Base-by-base conservation (phyloP, 352 stramenopile species). In the Pythium phragmitis region DNA sequence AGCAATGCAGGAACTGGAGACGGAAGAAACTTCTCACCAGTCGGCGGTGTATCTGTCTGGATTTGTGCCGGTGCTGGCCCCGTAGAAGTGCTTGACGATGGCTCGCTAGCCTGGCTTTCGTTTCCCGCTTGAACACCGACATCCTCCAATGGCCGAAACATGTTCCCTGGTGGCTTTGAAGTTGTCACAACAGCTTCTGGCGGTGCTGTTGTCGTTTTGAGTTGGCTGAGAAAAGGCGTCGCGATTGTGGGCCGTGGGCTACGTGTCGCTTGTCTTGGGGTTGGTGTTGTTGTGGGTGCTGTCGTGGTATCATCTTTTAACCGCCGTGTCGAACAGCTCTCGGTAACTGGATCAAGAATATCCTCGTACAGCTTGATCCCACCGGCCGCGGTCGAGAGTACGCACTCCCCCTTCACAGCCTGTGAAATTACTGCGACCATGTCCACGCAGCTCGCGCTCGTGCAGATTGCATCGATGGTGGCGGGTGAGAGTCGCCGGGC, bases 341-440 rank as follows among this genome's bases (percentile, higher is more conserved):
- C 1, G n/a, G 51, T 36, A 7, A 52, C 21, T 9, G 52, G 52
- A 23, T 51, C 42, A 3, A 51, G 6, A 13, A 60, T 17, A 14
- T 60, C 42, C 13, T 43, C 34, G 41, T 60, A 60, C 14, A 60
- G 26, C 42, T 41, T 41, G 17, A 60, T 7, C 4, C 54, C 41
- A 6, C 28, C 39, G 1, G 13, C 41, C 4, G 2, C 23, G 2
- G 23, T 13, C 13, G 39, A 42, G 4, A 60, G 9, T 2, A 60
- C 4, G 14, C 54, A 52, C 41, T 60, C 54, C 8, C 3, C 43
- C 0, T 5, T 12, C 4, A 49, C 26, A 3, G 41, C 26, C 3
- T 33, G 9, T 1, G 16, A 9, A n/a, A 52, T 19, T 0, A 4
- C 8, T 11, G n/a, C 42, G 23, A 60, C 26, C 16, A 60, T 42